Evolutionary conservation across 495 filamentous ascomycete genomes (phyloP), one percentile per base, ranked within the genome.

Genomic region (Podospora australis): DNA sequence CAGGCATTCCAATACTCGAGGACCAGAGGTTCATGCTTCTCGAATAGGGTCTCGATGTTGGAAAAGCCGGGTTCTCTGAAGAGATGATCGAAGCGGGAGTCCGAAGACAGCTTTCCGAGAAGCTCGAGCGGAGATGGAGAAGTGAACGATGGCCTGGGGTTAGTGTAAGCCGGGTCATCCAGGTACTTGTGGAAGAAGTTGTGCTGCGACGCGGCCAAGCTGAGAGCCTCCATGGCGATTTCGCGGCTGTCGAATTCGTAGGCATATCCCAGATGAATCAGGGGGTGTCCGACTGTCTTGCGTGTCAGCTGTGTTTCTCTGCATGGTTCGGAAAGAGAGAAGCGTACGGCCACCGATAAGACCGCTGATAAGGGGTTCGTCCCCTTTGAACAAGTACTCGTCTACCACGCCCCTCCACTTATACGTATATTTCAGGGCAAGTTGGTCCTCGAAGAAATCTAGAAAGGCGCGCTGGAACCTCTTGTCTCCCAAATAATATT

Each of bases 1-100:
- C 88, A 91, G 11, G 86, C 80, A 53, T 94, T 91, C 87, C 87
- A 96, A 69, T 95, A 86, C 41, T 90, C 81, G 28, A 95, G 65
- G 3, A 92, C 66, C 0, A 77, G 71, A n/a, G 71, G 67, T 62
- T 91, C 87, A 44, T 80, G 78, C 38, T 81, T 67, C n/a, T 71
- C 56, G 58, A 95, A 84, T 6, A 95, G 67, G 5, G 66, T 64
- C 3, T 77, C 70, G 30, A 92, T 74, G 58, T 92, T 89, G 30
- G 77, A 64, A 43, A 72, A 66, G 9, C 80, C 83, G 4, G 75
- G 71, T 4, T 72, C 62, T 3, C 68, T 51, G 63, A 87, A 85
- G 17, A 87, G 63, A 3, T 71, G 72, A 48, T 86, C 72, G 51
- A 88, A 78, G 10, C 74, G 60, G 22, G 54, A 32, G 49, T 82